Conservation (phyloP, 768 basidiomycete species). For the Tulasnella sp. region DNA sequence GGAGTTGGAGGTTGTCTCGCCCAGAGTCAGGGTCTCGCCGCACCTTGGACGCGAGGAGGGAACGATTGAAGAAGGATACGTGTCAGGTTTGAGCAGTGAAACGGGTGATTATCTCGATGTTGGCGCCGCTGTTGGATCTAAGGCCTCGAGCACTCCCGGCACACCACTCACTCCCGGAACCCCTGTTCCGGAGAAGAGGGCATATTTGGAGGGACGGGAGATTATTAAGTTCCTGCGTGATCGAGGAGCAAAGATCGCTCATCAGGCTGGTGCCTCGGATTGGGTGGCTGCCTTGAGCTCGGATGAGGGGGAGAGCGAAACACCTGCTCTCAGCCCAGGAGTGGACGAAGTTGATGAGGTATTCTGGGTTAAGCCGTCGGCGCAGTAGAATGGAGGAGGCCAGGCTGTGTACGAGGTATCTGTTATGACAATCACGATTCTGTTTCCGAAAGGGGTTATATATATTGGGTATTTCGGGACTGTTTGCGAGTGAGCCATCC, state of each 20-base stretch:
- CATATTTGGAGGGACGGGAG: conserved; percentile 62
- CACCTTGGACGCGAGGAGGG: conserved; percentile 35
- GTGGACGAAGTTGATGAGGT: conserved; percentile 12
- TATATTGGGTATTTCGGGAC: too few relatives aligned
- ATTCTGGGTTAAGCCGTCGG: conserved; percentile 13
- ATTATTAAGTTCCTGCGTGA: conserved; percentile 61
- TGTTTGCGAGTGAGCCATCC: too few relatives aligned
- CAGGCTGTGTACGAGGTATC: neutral
- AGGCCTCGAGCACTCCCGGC: conserved; percentile 21
- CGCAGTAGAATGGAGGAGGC: neutral
- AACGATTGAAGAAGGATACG: conserved; percentile 32
- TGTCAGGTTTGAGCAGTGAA: conserved; percentile 26
- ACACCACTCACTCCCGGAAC: conserved; percentile 22
- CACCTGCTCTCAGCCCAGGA: conserved; percentile 39
- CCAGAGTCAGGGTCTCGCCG: conserved; percentile 9
- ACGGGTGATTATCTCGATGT: conserved; percentile 22
- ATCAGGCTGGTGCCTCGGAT: conserved; percentile 45
- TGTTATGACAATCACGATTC: neutral
- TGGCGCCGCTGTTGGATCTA: conserved; percentile 26
- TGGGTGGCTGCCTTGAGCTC: conserved; percentile 59
- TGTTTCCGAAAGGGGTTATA: neutral
- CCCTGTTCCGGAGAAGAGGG: conserved; percentile 27
- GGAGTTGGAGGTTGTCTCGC: conserved; percentile 37
- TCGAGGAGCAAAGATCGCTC: conserved; percentile 64
- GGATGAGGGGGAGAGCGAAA: conserved; percentile 26